Conservation (phyloP, 2,329 filamentous ascomycete species). For the Botryotinia convoluta region DNA sequence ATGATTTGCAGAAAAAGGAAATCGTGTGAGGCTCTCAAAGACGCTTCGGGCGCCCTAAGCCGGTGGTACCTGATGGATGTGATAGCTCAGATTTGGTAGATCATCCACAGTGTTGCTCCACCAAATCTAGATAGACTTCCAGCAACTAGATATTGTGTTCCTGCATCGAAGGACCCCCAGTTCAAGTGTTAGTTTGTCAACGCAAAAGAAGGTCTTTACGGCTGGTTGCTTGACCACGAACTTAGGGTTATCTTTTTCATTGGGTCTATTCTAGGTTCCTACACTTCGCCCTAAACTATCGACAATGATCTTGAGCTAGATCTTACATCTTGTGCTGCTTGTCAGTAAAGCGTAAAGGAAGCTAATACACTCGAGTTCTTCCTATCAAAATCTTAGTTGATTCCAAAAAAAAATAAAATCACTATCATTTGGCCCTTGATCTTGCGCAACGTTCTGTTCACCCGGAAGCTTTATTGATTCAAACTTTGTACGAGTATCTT, state of each 20-base stretch:
- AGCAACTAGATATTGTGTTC: constrained; percentile 19
- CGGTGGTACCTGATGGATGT: constrained; percentile 21
- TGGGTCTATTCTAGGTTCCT: neutral
- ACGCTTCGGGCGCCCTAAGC: constrained; percentile 12
- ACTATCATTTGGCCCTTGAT: constrained; percentile 5
- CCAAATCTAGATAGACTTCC: constrained; percentile 19
- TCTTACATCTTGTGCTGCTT: constrained; percentile 23
- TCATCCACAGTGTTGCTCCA: constrained; percentile 13
- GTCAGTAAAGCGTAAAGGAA: constrained; percentile 29
- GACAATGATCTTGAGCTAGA: constrained; percentile 17
- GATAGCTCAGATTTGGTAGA: constrained; percentile 22
- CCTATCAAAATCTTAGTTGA: constrained; percentile 19
- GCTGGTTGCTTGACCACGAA: constrained; percentile 21
- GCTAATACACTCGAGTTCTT: constrained; percentile 24
- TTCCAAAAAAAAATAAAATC: neutral
- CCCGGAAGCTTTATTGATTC: constrained; percentile 26
- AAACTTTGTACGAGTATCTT: constrained; percentile 25
- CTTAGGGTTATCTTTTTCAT: neutral
- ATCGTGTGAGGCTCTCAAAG: constrained; percentile 19
- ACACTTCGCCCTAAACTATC: neutral
- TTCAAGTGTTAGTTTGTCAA: constrained; percentile 14
- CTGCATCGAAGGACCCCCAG: constrained; percentile 16
- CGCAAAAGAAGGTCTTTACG: constrained; percentile 22
- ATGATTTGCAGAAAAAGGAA: constrained; percentile 12
- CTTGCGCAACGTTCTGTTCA: constrained; percentile 26